Conservation (phyloP, 1,284 basidiomycete species). For the Ustilago sp. region DNA sequence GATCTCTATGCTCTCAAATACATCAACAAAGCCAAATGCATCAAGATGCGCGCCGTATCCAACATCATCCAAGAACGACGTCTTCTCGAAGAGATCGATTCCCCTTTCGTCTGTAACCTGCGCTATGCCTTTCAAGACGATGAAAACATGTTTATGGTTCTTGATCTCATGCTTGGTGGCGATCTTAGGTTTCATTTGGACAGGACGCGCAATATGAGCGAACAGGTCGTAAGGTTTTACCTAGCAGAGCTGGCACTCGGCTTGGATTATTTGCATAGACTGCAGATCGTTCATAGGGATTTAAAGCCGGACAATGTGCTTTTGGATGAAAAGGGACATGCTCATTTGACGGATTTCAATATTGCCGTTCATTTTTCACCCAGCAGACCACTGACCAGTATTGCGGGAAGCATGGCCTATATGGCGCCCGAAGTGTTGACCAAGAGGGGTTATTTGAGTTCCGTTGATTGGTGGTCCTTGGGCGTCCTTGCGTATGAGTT, state of each 20-base stretch:
- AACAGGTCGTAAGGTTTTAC: slow-evolving; percentile 88
- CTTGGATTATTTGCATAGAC: slow-evolving; percentile 87
- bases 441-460: slow-evolving; percentile 62
- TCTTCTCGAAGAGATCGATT: slow-evolving; percentile 80
- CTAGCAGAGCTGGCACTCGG: slow-evolving; percentile 87
- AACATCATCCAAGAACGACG: slow-evolving; percentile 86
- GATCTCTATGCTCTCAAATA: slow-evolving; percentile 93
- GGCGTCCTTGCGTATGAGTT: slow-evolving; percentile 65
- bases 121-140: slow-evolving; percentile 98
- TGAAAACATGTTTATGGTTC: slow-evolving; percentile 96
- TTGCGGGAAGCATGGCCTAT: slow-evolving; percentile 91
- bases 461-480: slow-evolving; percentile 65
- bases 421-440: slow-evolving; percentile 75
- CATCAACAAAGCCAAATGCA: slow-evolving; percentile 96
- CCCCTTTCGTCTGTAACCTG: slow-evolving; percentile 91
- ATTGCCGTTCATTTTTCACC: slow-evolving; percentile 97
- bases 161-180: slow-evolving; percentile 95
- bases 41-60: slow-evolving; percentile 96
- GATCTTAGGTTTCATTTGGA: slow-evolving; percentile 94
- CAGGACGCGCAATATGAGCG: slow-evolving; percentile 80
- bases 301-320: slow-evolving; percentile 97
- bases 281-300: slow-evolving; percentile 84
- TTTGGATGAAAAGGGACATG: slow-evolving; percentile 89
- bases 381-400: slow-evolving; percentile 83
- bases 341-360: slow-evolving; percentile 97